Evolutionary conservation across 805 yeast species (phyloP), one percentile per base, ranked within the genome.

Genomic region (Zygotorulaspora sp.): DNA sequence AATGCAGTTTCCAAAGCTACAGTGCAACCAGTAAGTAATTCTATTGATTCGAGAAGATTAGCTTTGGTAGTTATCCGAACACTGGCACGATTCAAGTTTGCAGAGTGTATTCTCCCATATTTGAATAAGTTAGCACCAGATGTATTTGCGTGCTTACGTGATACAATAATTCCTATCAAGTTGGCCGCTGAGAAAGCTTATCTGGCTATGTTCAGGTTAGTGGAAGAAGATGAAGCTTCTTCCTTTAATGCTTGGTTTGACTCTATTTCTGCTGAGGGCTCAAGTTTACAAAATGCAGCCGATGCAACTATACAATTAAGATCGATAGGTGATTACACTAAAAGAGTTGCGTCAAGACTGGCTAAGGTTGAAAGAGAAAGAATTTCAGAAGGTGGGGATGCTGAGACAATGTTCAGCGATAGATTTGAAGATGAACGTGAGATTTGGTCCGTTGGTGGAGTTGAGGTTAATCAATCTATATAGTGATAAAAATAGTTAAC

Each of bases 111-210:
- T 33, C 63, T 65, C 39, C 78, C 82, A 9, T 67, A 71, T 50
- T 65, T 75, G 45, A 78, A 78, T 48, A 44, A 62, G 0, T 51
- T 90, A 35, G 85, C 74, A 3, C 86, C 92, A 10, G 69, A 85
- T 9, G 79, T 88, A 2, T 90, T 90, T 58, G 67, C 81, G 0
- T 80, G 92, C 58, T 81, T 90, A 27, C 72, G 98, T 48, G 96
- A 89, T 54, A 72, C 80, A n/a, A 70, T 85, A 32, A 86, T 90
- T 53, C 97, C 98, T 4, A 80, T 90, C 49, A 89, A 88, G 54
- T 70, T 90, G 45, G 96, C 97, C 1, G 96, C 96, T 6, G 98
- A 90, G 60, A 86, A 86, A 66, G 88, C 94, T 1, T 88, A 74
- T 59, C 58, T 89, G 48, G 77, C 85, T 2, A 57, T 87, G 12